Conservation (phyloP, 371 early-diverging fungal species). For the Saksenaea vasiformis region DNA sequence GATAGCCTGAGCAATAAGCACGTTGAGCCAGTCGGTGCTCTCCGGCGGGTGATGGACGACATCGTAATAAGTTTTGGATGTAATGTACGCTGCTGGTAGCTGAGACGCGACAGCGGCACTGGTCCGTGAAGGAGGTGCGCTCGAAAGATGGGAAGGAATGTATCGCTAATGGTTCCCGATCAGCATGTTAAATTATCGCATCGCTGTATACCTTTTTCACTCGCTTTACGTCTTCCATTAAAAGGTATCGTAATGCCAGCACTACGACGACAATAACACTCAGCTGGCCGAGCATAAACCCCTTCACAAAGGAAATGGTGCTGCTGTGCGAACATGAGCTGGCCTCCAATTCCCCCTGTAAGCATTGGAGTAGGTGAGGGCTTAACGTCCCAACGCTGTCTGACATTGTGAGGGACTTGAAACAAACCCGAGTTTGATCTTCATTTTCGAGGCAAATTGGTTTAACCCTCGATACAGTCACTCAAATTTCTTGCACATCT, state of each 20-base stretch:
- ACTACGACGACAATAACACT: slow-evolving; percentile 58
- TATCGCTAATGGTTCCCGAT: slow-evolving; percentile 28
- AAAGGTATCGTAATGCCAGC: slow-evolving; percentile 58
- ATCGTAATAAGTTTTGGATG: slow-evolving; percentile 66
- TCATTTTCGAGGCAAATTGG: background rate
- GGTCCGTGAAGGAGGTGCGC: slow-evolving; percentile 34
- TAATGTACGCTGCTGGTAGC: slow-evolving; percentile 48
- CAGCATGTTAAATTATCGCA: background rate
- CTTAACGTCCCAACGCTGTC: background rate
- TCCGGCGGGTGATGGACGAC: slow-evolving; percentile 71
- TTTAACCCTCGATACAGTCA: too few relatives aligned
- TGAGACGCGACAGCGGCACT: slow-evolving; percentile 26
- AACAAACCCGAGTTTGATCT: background rate
- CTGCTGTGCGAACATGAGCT: slow-evolving; percentile 27
- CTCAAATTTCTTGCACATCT: too few relatives aligned
- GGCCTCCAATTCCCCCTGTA: background rate
- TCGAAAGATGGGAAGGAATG: slow-evolving; percentile 44
- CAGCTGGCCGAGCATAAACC: slow-evolving; percentile 64
- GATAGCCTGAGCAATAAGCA: slow-evolving; percentile 84
- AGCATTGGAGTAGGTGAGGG: background rate
- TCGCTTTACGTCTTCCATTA: slow-evolving; percentile 60
- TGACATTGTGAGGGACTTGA: background rate
- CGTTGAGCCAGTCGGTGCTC: slow-evolving; percentile 92
- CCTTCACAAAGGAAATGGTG: slow-evolving; percentile 51
- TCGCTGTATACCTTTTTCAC: slow-evolving; percentile 43